phyloP scores from a whole-genome alignment of 2,329 filamentous ascomycete species.

The Cordyceps fumosorosea region DNA sequence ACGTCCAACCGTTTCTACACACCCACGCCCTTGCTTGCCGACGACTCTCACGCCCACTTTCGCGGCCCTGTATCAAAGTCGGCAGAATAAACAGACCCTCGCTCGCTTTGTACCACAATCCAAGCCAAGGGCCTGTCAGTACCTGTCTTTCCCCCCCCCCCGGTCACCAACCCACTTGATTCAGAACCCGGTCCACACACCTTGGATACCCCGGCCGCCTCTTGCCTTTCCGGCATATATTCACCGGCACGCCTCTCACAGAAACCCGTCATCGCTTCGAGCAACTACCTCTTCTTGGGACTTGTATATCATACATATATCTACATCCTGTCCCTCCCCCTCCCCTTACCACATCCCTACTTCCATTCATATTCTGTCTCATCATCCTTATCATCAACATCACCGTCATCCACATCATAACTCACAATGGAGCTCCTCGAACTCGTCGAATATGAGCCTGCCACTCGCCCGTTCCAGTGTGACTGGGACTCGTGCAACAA shows the following conservation, averaged over 20 bases:
- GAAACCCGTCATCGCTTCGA: slow-evolving; percentile 3
- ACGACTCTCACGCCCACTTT: slow-evolving; percentile 8
- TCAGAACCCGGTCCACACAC: slow-evolving; percentile 11
- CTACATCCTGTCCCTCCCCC: background rate
- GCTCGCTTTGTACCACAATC: slow-evolving; percentile 8
- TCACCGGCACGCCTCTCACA: slow-evolving; percentile 11
- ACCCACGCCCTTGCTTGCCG: slow-evolving; percentile 6
- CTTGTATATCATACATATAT: slow-evolving; percentile 8
- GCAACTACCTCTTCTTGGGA: slow-evolving; percentile 1
- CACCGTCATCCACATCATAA: background rate
- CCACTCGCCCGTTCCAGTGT: slow-evolving; percentile 56
- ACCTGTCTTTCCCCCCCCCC: slow-evolving; percentile 12
- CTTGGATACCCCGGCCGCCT: slow-evolving; percentile 10
- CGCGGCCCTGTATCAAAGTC: slow-evolving; percentile 7
- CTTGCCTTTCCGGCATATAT: slow-evolving; percentile 12
- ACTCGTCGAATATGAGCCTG: slow-evolving; percentile 57
- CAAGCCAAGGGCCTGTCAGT: slow-evolving; percentile 11
- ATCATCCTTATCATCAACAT: background rate
- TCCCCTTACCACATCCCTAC: slow-evolving; percentile 1
- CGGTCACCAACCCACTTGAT: slow-evolving; percentile 14
- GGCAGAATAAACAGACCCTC: slow-evolving; percentile 12
- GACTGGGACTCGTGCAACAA: slow-evolving; percentile 57
- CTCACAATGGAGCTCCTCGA: slow-evolving; percentile 55
- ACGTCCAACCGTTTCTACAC: slow-evolving; percentile 1
- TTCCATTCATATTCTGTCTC: slow-evolving; percentile 2